These are phyloP conservation scores for Cladosporium sp. DNA, from an alignment of 2,329 filamentous ascomycete genomes.

Conservation along the genomic window DNA sequence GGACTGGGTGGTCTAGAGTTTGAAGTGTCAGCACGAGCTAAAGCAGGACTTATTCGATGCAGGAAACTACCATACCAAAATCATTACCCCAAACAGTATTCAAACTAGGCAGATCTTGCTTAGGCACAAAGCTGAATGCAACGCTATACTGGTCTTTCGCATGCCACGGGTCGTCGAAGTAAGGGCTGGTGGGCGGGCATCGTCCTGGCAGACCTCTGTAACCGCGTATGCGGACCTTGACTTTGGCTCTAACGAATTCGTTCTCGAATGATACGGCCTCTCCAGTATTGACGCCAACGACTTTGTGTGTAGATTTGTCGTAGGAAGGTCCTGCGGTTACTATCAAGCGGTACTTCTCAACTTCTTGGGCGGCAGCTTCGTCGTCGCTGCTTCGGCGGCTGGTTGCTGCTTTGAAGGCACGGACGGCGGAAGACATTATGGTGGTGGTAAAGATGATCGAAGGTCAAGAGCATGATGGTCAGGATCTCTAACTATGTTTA, in stretches of 20 bases:
- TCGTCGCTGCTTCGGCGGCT: slow-evolving; percentile 23
- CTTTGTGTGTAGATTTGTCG: slow-evolving; percentile 64
- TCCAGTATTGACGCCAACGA: slow-evolving; percentile 72
- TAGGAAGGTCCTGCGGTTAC: slow-evolving; percentile 81
- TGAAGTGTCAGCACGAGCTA: background rate
- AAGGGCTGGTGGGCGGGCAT: slow-evolving; percentile 67
- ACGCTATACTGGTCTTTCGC: slow-evolving; percentile 81
- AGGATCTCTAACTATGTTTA: background rate
- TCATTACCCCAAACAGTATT: slow-evolving; percentile 92
- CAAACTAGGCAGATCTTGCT: slow-evolving; percentile 60
- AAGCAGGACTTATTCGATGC: background rate
- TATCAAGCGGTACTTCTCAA: slow-evolving; percentile 69
- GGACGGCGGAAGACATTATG: slow-evolving; percentile 30
- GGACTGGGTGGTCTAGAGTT: slow-evolving; percentile 69
- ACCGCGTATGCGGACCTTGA: slow-evolving; percentile 74
- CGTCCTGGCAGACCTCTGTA: slow-evolving; percentile 64
- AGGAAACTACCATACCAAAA: slow-evolving; percentile 49
- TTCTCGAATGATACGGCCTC: slow-evolving; percentile 63
- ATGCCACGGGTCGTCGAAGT: slow-evolving; percentile 74
- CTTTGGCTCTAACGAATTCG: slow-evolving; percentile 62
- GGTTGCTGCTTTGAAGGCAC: slow-evolving; percentile 23
- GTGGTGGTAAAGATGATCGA: background rate
- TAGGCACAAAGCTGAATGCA: slow-evolving; percentile 73
- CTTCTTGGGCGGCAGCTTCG: slow-evolving; percentile 42
- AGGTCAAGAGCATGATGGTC: slow-evolving; percentile 7